Base-by-base conservation (phyloP, 768 basidiomycete genomes). In the Podaxis sp. region DNA sequence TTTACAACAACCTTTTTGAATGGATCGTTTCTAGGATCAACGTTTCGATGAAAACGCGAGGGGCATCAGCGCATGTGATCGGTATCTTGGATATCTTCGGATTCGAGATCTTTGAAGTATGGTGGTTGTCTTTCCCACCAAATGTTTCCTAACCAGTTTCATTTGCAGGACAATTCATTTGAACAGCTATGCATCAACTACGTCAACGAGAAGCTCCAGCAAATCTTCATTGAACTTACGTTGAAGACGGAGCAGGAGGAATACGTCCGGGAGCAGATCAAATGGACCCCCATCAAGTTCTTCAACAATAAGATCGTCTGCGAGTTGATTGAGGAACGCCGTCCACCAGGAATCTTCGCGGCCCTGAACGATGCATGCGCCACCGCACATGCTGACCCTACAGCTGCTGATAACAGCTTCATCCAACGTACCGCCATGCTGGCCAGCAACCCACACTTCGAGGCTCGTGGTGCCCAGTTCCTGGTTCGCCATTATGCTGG, bases 111-210 rank as follows among this genome's bases (percentile, higher is more conserved):
- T 99, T 99, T 72, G 90, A 96, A 80, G 92, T 92, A 70, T 42
- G 75, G 57, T 40, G 61, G 49, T 12, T 52, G 57, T 33, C 33
- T 52, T 15, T 13, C 38, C 28, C 22, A 39, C 13, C 36, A 22
- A 15, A 28, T 40, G 22, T 12, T 57, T 24, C 38, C 56, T 30
- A 1, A 39, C 19, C 5, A 36, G 66, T 30, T 62, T 38, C 28
- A 5, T 68, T n/a, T 65, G 22, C 61, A 95, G 90, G 92, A 95
- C 74, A 96, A 96, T 75, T 95, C 93, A 4, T 95, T 96, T 71
- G 95, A 96, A 72, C 95, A 99, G 75, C 87, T 99, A 19, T 99
- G 97, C 79, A 99, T 99, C 83, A 99, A 99, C 80, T 99, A 99
- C 70, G 97, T 99, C 79, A 99, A 99, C 82, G 97, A 99, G 77